Percentiles rank a stretch among this genome's conserved stretches.
Evolutionary conservation across 2,329 filamentous ascomycete species (phyloP).

Genomic region (Botrytis sinoallii): DNA sequence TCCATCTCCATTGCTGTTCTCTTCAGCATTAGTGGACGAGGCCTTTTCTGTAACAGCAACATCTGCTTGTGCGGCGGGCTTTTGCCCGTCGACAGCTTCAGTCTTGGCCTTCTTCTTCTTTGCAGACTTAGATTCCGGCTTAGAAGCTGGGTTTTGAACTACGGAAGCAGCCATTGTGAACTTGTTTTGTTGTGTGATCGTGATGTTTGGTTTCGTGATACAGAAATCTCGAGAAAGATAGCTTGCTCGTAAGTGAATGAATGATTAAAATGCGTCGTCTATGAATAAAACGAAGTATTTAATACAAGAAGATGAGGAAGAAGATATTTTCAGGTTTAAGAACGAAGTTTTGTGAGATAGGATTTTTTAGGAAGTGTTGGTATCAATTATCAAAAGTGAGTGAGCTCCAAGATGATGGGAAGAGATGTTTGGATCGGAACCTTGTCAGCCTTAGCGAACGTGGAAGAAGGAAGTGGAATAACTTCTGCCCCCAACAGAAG

Average conservation of each 20-base stretch:
- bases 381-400: constrained; percentile 10
- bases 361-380: not conserved
- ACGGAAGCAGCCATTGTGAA: constrained; percentile 60
- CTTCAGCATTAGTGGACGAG: constrained; percentile 46
- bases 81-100: constrained; percentile 44
- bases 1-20: constrained; percentile 48
- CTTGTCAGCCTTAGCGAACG: constrained; percentile 21
- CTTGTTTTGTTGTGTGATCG: not conserved
- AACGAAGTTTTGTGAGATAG: not conserved
- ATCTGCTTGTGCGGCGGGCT: constrained; percentile 51
- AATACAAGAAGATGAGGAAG: not conserved
- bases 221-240: not conserved
- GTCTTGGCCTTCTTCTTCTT: constrained; percentile 67
- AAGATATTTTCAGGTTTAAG: not conserved
- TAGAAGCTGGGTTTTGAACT: constrained; percentile 60
- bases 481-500: not conserved
- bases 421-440: constrained; percentile 13
- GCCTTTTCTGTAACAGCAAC: constrained; percentile 49
- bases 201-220: constrained; percentile 47
- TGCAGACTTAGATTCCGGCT: constrained; percentile 61
- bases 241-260: not conserved
- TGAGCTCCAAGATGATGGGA: constrained; percentile 1
- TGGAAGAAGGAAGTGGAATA: constrained; percentile 19
- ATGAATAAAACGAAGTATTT: not conserved
- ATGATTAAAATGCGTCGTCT: not conserved